Conservation (phyloP, 2,329 filamentous ascomycete genomes). For the Sordariomycetes sp. region DNA sequence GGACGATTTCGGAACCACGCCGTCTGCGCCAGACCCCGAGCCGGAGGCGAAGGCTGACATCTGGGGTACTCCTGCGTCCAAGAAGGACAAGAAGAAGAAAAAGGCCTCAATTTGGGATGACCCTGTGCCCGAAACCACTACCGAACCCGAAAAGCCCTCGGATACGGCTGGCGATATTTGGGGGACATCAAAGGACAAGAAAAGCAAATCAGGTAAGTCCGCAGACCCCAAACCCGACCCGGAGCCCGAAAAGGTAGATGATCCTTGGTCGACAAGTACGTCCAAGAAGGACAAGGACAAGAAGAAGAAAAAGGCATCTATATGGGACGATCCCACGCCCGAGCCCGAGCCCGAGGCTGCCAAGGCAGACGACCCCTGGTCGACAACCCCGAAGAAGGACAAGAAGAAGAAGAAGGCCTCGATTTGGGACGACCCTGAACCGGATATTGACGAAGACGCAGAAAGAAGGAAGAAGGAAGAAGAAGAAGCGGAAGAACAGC, state of each 20-base stretch:
- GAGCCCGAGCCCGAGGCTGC: constrained; percentile 9
- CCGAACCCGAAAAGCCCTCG: constrained; percentile 12
- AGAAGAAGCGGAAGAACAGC: neutral
- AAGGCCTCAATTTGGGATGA: constrained; percentile 10
- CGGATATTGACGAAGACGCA: constrained; percentile 6
- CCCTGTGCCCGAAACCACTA: constrained; percentile 6
- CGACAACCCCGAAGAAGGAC: constrained; percentile 14
- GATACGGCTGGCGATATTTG: constrained; percentile 5
- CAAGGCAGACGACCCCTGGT: constrained; percentile 13
- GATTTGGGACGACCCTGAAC: constrained; percentile 13
- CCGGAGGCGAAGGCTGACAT: neutral
- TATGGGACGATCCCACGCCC: constrained; percentile 9
- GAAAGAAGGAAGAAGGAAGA: neutral
- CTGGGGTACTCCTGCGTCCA: constrained; percentile 11
- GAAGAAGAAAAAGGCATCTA: constrained; percentile 22
- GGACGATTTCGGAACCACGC: constrained; percentile 10
- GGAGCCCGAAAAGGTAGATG: constrained; percentile 9
- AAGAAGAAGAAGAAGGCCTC: constrained; percentile 26
- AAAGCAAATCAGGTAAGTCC: constrained; percentile 15
- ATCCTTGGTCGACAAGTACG: constrained; percentile 6
- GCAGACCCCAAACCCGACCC: constrained; percentile 15
- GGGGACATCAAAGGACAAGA: constrained; percentile 17
- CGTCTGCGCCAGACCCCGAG: constrained; percentile 2
- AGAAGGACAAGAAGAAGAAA: constrained; percentile 25
- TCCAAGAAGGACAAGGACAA: constrained; percentile 16